A percentile compares a stretch with the other conserved stretches of the same genome.
These are phyloP conservation scores for Candida sp. DNA, from an alignment of 1,139 yeast species.

Conservation along the genomic window DNA sequence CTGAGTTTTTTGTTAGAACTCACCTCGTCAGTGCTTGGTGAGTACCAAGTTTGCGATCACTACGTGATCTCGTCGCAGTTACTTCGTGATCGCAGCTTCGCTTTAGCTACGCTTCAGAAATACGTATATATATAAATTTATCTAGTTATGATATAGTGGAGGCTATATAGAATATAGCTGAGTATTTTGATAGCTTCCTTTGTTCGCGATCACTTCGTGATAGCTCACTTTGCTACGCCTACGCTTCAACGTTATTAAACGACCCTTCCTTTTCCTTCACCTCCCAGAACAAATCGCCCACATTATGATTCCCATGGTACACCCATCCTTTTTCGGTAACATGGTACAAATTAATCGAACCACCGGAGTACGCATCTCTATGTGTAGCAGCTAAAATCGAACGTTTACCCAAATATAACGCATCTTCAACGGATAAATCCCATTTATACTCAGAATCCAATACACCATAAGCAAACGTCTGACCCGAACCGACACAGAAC, in stretches of 20 bases:
- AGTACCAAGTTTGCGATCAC: too few relatives aligned
- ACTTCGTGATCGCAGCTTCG: too few relatives aligned
- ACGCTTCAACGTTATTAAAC: conserved; percentile 81
- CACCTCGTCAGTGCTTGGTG: too few relatives aligned
- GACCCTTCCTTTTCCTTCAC: conserved; percentile 85
- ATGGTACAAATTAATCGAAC: conserved; percentile 89
- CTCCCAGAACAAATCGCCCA: conserved; percentile 91
- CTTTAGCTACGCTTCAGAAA: too few relatives aligned
- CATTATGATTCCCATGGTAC: conserved; percentile 93
- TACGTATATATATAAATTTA: too few relatives aligned
- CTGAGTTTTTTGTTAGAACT: too few relatives aligned
- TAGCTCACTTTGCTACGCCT: conserved; percentile 7
- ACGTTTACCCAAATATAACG: conserved; percentile 90
- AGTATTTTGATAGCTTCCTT: too few relatives aligned
- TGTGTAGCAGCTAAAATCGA: conserved; percentile 97
- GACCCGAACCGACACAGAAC: conserved; percentile 99
- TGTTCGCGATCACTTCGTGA: background rate
- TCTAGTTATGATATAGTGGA: too few relatives aligned
- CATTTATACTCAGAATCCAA: conserved; percentile 87
- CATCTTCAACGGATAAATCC: conserved; percentile 91
- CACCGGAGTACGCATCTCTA: conserved; percentile 99
- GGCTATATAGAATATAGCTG: too few relatives aligned
- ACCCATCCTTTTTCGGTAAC: conserved; percentile 94
- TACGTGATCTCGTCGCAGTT: too few relatives aligned
- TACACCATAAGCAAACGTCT: conserved; percentile 99